phyloP scores from a whole-genome alignment of 1,284 basidiomycete species.

The Fomitiporia mediterranea region DNA sequence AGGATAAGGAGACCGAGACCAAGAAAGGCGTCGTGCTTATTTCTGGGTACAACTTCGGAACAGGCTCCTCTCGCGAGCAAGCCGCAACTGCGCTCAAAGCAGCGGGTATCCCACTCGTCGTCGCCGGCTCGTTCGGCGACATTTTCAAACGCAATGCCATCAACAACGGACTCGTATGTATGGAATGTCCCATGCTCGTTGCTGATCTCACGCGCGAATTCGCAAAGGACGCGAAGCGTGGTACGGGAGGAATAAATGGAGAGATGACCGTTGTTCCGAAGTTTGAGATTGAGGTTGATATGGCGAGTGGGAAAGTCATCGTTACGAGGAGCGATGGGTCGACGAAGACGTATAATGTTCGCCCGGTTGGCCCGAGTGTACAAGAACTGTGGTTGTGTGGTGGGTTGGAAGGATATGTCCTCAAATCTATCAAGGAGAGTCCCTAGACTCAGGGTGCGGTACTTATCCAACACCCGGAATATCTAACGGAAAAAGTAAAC shows the following conservation, averaged over 20 bases:
- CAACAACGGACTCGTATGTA: slow-evolving; percentile 96
- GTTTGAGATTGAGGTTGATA: slow-evolving; percentile 62
- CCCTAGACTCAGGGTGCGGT: slow-evolving; percentile 15
- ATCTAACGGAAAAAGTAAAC: slow-evolving; percentile 2
- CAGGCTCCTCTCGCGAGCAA: slow-evolving; percentile 97
- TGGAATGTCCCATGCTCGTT: slow-evolving; percentile 90
- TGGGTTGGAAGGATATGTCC: slow-evolving; percentile 73
- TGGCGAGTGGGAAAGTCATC: slow-evolving; percentile 62
- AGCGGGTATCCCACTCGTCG: slow-evolving; percentile 88
- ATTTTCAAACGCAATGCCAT: slow-evolving; percentile 99
- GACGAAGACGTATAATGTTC: slow-evolving; percentile 59
- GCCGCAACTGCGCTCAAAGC: slow-evolving; percentile 96
- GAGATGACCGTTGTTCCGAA: slow-evolving; percentile 79
- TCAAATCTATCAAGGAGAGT: slow-evolving; percentile 58
- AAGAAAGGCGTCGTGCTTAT: slow-evolving; percentile 75
- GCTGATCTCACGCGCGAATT: slow-evolving; percentile 76
- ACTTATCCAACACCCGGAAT: not conserved
- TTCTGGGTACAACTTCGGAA: slow-evolving; percentile 98
- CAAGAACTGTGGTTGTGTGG: slow-evolving; percentile 89
- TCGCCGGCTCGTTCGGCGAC: slow-evolving; percentile 97
- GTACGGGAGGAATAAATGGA: slow-evolving; percentile 71
- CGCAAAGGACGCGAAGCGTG: slow-evolving; percentile 69
- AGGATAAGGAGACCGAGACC: slow-evolving; percentile 25
- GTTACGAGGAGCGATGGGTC: slow-evolving; percentile 43
- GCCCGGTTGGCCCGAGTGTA: slow-evolving; percentile 82